A percentile compares a stretch with the other conserved stretches of the same genome.
Conservation (phyloP, 1,139 yeast genomes). For the Candida glucosophila region DNA sequence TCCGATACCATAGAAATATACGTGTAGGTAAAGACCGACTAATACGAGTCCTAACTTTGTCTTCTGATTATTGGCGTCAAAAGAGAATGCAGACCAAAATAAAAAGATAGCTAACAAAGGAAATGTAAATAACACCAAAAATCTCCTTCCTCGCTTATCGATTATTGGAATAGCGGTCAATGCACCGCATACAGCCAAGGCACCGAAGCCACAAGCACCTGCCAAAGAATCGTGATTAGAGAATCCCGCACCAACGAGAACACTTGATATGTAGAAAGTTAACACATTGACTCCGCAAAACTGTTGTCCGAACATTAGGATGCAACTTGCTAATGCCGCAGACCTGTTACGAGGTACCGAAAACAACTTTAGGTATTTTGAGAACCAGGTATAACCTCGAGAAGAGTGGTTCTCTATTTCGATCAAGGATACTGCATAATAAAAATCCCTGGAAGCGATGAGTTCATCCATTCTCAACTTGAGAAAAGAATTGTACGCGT, state of each 20-base stretch:
- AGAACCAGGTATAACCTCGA: background rate
- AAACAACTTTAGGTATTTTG: constrained; percentile 2
- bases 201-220: constrained; percentile 9
- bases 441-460: constrained; percentile 13
- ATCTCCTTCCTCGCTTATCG: constrained; percentile 4
- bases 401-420: background rate
- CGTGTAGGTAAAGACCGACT: constrained; percentile 4
- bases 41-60: constrained; percentile 3
- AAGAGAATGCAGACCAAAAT: constrained; percentile 4
- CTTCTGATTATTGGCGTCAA: constrained; percentile 1
- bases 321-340: constrained; percentile 2
- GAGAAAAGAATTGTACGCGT: constrained; percentile 5
- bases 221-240: constrained; percentile 6
- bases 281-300: constrained; percentile 3
- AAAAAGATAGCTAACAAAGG: constrained; percentile 3
- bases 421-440: constrained; percentile 10
- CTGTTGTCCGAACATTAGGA: constrained; percentile 2
- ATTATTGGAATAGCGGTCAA: constrained; percentile 3
- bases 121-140: constrained; percentile 3
- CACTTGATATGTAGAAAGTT: constrained; percentile 4
- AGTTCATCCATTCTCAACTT: constrained; percentile 8
- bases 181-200: constrained; percentile 2
- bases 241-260: constrained; percentile 8
- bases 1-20: constrained; percentile 3
- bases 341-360: constrained; percentile 1